phyloP scores from a whole-genome alignment of 2,329 filamentous ascomycete genomes.

The Periglandula ipomoeae region DNA sequence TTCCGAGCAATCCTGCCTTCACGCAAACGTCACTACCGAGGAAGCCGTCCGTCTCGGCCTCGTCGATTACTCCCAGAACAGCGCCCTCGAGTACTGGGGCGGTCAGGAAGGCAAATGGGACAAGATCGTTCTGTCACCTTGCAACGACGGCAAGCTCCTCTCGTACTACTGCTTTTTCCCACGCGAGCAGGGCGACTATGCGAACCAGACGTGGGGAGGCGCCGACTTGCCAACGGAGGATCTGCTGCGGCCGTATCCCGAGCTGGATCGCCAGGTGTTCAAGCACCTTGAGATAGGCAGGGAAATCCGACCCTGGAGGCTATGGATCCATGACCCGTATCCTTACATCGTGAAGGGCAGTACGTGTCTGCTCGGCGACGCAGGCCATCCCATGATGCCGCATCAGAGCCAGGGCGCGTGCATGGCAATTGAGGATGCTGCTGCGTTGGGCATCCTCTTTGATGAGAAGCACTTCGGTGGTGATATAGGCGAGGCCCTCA shows the following conservation, averaged over 20 bases:
- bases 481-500: conserved; percentile 36
- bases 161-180: conserved; percentile 66
- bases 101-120: conserved; percentile 54
- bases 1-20: conserved; percentile 51
- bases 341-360: conserved; percentile 42
- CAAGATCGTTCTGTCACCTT: conserved; percentile 63
- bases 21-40: conserved; percentile 54
- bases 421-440: conserved; percentile 57
- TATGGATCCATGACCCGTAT: conserved; percentile 55
- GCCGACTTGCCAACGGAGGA: conserved; percentile 46
- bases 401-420: conserved; percentile 59
- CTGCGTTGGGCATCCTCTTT: conserved; percentile 55
- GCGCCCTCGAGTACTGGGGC: conserved; percentile 61
- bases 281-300: conserved; percentile 49
- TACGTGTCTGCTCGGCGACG: conserved; percentile 55
- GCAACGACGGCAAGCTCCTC: conserved; percentile 54
- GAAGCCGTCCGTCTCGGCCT: conserved; percentile 51
- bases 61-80: conserved; percentile 51
- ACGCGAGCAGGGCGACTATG: conserved; percentile 45
- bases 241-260: conserved; percentile 49
- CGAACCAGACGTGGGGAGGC: conserved; percentile 49
- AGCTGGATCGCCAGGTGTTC: conserved; percentile 49
- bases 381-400: conserved; percentile 59
- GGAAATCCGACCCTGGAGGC: conserved; percentile 55
- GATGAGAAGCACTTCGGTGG: conserved; percentile 35